Percentiles rank a stretch among this genome's conserved stretches.
These are phyloP conservation scores for Theileria annulata DNA, from an alignment of 169 alveolate genomes.

Conservation along the genomic window DNA sequence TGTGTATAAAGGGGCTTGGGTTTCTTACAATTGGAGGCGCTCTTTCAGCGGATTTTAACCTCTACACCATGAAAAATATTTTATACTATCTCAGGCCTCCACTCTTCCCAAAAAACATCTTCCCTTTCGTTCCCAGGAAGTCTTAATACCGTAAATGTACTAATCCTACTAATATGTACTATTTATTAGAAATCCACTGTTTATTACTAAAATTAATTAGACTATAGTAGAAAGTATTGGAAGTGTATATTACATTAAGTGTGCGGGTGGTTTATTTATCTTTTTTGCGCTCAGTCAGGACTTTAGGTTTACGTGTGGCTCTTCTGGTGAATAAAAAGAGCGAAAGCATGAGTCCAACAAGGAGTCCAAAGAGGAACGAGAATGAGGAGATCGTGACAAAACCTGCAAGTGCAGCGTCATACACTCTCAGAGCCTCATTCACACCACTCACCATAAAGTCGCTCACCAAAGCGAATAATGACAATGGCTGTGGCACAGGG, in stretches of 20 bases:
- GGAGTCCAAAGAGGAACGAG: constrained; percentile 36
- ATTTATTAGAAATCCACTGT: no score
- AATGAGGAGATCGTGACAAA: constrained; percentile 45
- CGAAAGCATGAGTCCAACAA: constrained; percentile 32
- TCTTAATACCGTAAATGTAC: background rate
- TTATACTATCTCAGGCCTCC: constrained; percentile 45
- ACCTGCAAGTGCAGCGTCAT: constrained; percentile 58
- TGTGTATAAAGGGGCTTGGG: constrained; percentile 66
- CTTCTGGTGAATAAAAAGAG: constrained; percentile 32
- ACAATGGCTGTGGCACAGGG: constrained; percentile 59
- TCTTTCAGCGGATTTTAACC: constrained; percentile 15
- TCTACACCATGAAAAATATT: constrained; percentile 41
- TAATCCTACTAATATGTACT: background rate
- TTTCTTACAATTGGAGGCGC: constrained; percentile 67
- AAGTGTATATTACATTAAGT: background rate
- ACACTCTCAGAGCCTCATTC: constrained; percentile 49
- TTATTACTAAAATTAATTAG: no score
- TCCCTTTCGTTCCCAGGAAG: constrained; percentile 26
- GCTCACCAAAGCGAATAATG: constrained; percentile 25
- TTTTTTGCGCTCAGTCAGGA: constrained; percentile 4
- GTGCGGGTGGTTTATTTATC: constrained; percentile 1
- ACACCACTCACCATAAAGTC: constrained; percentile 52
- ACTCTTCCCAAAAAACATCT: constrained; percentile 41
- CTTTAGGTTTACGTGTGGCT: constrained; percentile 1
- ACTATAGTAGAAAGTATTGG: background rate